Conservation (phyloP, 2,329 filamentous ascomycete genomes). For the Xylaria sp. region DNA sequence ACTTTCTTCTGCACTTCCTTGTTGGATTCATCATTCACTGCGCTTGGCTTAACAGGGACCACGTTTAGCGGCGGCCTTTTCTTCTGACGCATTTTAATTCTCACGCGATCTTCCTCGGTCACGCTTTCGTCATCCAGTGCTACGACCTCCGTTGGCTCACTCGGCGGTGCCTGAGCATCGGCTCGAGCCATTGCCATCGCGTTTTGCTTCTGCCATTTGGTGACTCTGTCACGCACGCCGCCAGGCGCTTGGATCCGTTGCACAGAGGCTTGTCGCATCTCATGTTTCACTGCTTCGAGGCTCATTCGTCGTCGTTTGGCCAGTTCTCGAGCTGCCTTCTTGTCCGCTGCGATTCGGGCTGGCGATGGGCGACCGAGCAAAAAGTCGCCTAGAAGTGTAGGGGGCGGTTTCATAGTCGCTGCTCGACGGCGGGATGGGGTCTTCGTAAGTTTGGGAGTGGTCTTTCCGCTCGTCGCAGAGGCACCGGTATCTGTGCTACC, state of each 20-base stretch:
- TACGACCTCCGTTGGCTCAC: slow-evolving; percentile 57
- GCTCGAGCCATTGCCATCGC: slow-evolving; percentile 56
- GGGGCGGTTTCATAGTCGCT: slow-evolving; percentile 26
- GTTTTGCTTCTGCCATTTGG: slow-evolving; percentile 77
- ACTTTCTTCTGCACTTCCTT: slow-evolving; percentile 35
- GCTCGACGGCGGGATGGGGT: slow-evolving; percentile 27
- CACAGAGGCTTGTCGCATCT: slow-evolving; percentile 55
- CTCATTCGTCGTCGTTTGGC: slow-evolving; percentile 49
- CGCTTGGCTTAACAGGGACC: slow-evolving; percentile 28
- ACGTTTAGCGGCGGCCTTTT: slow-evolving; percentile 34
- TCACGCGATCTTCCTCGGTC: slow-evolving; percentile 55
- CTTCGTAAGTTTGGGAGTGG: slow-evolving; percentile 23
- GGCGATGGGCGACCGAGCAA: slow-evolving; percentile 37
- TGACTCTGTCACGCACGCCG: slow-evolving; percentile 72
- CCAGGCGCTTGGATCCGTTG: slow-evolving; percentile 57
- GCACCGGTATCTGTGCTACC: slow-evolving; percentile 13
- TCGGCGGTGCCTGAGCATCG: slow-evolving; percentile 48
- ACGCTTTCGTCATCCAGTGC: slow-evolving; percentile 56
- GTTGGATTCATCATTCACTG: slow-evolving; percentile 28
- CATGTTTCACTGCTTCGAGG: slow-evolving; percentile 53
- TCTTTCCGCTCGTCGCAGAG: slow-evolving; percentile 21
- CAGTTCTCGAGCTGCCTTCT: slow-evolving; percentile 33
- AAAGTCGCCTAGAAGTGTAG: slow-evolving; percentile 31
- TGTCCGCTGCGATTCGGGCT: slow-evolving; percentile 47
- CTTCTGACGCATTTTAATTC: slow-evolving; percentile 50